A percentile compares a stretch with the other conserved stretches of the same genome.
These are phyloP conservation scores for Viridothelium virens DNA, from an alignment of 495 filamentous ascomycete genomes.

Conservation along the genomic window DNA sequence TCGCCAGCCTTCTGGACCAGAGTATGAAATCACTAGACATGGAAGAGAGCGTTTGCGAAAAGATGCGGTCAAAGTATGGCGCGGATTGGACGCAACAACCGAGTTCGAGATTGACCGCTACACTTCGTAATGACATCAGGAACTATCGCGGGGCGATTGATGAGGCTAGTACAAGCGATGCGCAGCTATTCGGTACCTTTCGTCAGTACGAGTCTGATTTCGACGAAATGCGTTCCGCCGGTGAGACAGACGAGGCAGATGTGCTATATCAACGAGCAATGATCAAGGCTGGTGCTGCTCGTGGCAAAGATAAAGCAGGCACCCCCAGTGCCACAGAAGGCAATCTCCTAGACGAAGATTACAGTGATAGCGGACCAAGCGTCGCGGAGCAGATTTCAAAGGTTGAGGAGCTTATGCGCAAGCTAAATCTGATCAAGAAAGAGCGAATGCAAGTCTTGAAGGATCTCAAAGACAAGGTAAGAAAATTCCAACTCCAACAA, in stretches of 20 bases:
- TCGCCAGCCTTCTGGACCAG: conserved; percentile 61
- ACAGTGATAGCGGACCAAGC: conserved; percentile 63
- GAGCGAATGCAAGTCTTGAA: conserved; percentile 87
- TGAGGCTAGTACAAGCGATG: conserved; percentile 80
- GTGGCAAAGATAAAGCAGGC: conserved; percentile 46
- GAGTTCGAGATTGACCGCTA: conserved; percentile 78
- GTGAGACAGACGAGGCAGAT: conserved; percentile 81
- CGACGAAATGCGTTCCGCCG: conserved; percentile 89
- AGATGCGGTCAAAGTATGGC: conserved; percentile 97
- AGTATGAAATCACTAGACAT: conserved; percentile 83
- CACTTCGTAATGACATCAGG: conserved; percentile 74
- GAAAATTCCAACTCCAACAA: conserved; percentile 12
- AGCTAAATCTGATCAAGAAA: conserved; percentile 80
- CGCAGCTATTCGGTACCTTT: conserved; percentile 74
- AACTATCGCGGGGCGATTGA: conserved; percentile 83
- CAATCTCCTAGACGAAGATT: conserved; percentile 83
- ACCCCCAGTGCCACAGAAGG: conserved; percentile 44
- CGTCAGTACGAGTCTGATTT: conserved; percentile 79
- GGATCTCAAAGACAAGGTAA: conserved; percentile 93
- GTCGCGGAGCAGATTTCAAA: conserved; percentile 83
- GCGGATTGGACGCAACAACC: conserved; percentile 96
- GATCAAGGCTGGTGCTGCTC: conserved; percentile 56
- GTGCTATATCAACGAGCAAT: conserved; percentile 79
- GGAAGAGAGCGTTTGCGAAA: conserved; percentile 97
- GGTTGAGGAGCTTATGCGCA: conserved; percentile 88